Conservation (phyloP, 176 grass and related monocot genomes). For the Ensete ventricosum region DNA sequence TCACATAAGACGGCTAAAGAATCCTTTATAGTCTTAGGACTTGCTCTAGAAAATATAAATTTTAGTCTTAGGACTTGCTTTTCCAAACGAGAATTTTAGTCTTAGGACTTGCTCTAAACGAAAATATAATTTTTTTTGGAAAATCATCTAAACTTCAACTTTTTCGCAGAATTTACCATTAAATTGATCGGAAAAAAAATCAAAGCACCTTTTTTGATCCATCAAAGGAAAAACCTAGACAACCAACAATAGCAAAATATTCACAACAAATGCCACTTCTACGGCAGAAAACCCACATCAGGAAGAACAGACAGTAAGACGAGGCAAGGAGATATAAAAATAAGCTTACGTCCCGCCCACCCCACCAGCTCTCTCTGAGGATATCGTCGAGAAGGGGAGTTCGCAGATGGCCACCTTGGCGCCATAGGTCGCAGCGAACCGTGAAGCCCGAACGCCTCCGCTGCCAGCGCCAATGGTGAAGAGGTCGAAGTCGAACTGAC, state of each 20-base stretch:
- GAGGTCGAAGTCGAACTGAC: conserved; percentile 71
- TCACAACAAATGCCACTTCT: neutral
- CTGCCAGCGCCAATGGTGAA: conserved; percentile 92
- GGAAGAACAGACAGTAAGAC: neutral
- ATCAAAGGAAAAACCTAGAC: neutral
- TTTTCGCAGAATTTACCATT: too few species aligned
- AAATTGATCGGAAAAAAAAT: neutral
- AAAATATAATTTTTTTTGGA: too few species aligned
- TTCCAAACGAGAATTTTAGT: too few species aligned
- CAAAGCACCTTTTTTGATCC: neutral
- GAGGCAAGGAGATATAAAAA: neutral
- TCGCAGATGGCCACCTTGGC: conserved; percentile 76
- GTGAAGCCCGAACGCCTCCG: conserved; percentile 78
- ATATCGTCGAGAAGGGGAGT: conserved; percentile 76
- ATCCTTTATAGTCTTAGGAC: too few species aligned
- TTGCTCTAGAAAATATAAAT: too few species aligned
- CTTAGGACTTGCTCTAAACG: too few species aligned
- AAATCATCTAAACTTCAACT: too few species aligned
- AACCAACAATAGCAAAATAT: too few species aligned
- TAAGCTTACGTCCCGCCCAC: conserved; percentile 81
- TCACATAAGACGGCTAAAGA: too few species aligned
- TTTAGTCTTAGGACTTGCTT: too few species aligned
- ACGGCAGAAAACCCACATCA: neutral
- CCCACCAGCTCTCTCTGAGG: conserved; percentile 49
- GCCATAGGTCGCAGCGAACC: conserved; percentile 68